Percentiles rank a stretch among this genome's conserved stretches.
Conservation (phyloP, 202 grass and related monocot genomes). For the Carex sylvatica region DNA sequence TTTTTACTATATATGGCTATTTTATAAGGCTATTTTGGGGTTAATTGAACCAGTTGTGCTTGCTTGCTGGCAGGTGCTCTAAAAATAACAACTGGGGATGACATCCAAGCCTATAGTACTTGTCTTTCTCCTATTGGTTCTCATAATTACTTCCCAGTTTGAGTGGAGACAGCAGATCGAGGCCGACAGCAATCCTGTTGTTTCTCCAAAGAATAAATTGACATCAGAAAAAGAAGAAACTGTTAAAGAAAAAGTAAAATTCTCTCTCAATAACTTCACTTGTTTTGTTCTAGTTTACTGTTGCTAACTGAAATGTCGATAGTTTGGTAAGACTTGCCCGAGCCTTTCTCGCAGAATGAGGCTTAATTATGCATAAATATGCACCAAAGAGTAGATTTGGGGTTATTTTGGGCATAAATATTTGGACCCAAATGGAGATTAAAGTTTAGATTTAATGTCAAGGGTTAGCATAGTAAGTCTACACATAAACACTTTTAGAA, state of each 20-base stretch:
- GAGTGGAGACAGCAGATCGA: slow-evolving; percentile 88
- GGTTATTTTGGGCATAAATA: too few species aligned
- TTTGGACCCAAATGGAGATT: background rate
- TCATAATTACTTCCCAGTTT: slow-evolving; percentile 73
- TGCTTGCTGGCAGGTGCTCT: background rate
- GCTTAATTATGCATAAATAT: background rate
- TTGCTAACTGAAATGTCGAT: background rate
- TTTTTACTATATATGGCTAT: too few species aligned
- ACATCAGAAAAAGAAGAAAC: slow-evolving; percentile 47
- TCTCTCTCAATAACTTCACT: background rate
- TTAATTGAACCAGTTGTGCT: background rate
- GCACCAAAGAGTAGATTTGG: background rate
- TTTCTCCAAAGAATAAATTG: slow-evolving; percentile 46
- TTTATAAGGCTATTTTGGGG: background rate
- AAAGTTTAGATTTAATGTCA: background rate
- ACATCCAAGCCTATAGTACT: slow-evolving; percentile 58
- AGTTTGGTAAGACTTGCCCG: background rate
- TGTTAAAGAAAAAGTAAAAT: slow-evolving; percentile 75
- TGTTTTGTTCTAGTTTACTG: slow-evolving; percentile 9
- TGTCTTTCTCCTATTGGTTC: slow-evolving; percentile 66
- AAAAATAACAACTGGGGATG: slow-evolving; percentile 32
- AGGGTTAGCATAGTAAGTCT: background rate
- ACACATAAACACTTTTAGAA: background rate
- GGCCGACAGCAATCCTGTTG: slow-evolving; percentile 41
- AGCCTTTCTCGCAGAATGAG: background rate